Evolutionary conservation across 1,284 basidiomycete genomes (phyloP).

Genomic region (Rhodofomes roseus): DNA sequence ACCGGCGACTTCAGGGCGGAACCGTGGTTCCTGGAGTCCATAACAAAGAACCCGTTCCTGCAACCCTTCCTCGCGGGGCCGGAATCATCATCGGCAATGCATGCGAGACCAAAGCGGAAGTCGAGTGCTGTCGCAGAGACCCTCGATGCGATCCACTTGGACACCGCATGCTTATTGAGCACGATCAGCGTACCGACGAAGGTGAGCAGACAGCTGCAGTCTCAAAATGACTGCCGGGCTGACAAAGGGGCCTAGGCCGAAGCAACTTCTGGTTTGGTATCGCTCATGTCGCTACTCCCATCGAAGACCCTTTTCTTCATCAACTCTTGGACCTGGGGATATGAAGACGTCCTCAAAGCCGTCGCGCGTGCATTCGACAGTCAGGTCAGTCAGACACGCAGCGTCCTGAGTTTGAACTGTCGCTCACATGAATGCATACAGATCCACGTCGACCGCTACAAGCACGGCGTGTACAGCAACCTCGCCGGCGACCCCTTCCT

Average conservation of each 20-base stretch:
- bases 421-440: conserved; percentile 23
- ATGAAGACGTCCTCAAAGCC: conserved; percentile 80
- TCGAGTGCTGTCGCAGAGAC: conserved; percentile 30
- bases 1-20: conserved; percentile 94
- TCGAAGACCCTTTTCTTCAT: conserved; percentile 76
- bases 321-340: conserved; percentile 93
- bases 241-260: conserved; percentile 42
- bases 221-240: neutral
- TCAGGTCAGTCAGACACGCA: conserved; percentile 38
- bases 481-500: conserved; percentile 56
- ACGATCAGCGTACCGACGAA: conserved; percentile 68
- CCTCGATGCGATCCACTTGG: conserved; percentile 83
- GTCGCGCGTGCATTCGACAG: conserved; percentile 62
- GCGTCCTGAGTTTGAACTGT: neutral
- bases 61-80: conserved; percentile 59
- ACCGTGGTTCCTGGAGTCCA: conserved; percentile 65
- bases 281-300: conserved; percentile 69
- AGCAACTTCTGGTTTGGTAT: conserved; percentile 64
- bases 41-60: conserved; percentile 67
- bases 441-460: conserved; percentile 92
- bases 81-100: conserved; percentile 5
- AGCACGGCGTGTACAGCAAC: conserved; percentile 61
- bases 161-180: conserved; percentile 72
- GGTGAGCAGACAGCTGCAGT: conserved; percentile 35
- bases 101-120: conserved; percentile 1